phyloP scores from a whole-genome alignment of 202 grass and related monocot species.

The Schoenoplectus triqueter region DNA sequence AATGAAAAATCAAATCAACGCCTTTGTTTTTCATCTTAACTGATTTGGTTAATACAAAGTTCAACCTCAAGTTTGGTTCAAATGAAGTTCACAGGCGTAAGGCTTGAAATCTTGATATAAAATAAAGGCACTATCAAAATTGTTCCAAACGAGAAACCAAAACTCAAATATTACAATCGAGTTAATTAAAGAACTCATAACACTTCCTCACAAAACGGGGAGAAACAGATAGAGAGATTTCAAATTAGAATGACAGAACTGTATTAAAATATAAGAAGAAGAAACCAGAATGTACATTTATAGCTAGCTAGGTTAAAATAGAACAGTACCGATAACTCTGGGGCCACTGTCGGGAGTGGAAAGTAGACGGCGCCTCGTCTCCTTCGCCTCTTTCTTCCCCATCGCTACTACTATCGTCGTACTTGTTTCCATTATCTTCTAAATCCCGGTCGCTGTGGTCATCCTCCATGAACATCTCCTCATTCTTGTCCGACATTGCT shows the following conservation, averaged over 20 bases:
- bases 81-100: not conserved
- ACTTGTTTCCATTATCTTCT: slow-evolving; percentile 17
- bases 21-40: not conserved
- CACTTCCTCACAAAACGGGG: no score
- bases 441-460: slow-evolving; percentile 37
- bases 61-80: not conserved
- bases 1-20: not conserved
- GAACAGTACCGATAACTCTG: slow-evolving; percentile 73
- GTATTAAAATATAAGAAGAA: not conserved
- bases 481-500: slow-evolving; percentile 16
- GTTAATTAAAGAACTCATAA: no score
- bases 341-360: slow-evolving; percentile 74
- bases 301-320: not conserved
- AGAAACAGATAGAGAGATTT: not conserved
- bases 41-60: slow-evolving; percentile 12
- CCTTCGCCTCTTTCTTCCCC: slow-evolving; percentile 25
- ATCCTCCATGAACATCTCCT: slow-evolving; percentile 40
- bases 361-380: slow-evolving; percentile 50
- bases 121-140: not conserved
- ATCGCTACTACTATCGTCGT: not conserved
- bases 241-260: not conserved
- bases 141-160: not conserved
- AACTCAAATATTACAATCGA: no score
- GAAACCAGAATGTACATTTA: not conserved
- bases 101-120: not conserved